Percentiles rank a stretch among this genome's conserved stretches.
Evolutionary conservation across 2,329 filamentous ascomycete species (phyloP).

Genomic region (Fusarium sp.): DNA sequence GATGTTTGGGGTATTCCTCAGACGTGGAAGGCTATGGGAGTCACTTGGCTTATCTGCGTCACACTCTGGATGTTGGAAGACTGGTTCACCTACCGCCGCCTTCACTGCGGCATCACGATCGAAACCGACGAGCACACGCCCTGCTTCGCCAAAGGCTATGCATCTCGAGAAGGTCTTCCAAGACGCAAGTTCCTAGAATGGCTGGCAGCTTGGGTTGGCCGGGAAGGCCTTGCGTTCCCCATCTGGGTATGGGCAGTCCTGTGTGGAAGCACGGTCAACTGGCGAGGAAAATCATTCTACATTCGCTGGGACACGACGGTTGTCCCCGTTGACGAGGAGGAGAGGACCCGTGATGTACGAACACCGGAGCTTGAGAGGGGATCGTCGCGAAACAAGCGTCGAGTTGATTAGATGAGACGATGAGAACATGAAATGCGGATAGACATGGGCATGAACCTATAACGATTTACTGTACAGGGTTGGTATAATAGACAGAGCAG

Average conservation of each 20-base stretch:
- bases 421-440: constrained; percentile 5
- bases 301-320: constrained; percentile 91
- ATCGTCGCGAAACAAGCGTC: constrained; percentile 42
- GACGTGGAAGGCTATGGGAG: constrained; percentile 77
- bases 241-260: constrained; percentile 93
- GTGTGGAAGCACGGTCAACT: constrained; percentile 88
- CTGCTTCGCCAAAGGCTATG: constrained; percentile 73
- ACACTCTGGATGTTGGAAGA: constrained; percentile 82
- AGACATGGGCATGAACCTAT: constrained; percentile 21
- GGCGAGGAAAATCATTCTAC: constrained; percentile 87
- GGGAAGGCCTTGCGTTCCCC: constrained; percentile 86
- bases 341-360: constrained; percentile 18
- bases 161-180: constrained; percentile 56
- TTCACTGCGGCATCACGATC: constrained; percentile 82
- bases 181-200: constrained; percentile 77
- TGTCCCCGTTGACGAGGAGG: constrained; percentile 54
- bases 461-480: constrained; percentile 22
- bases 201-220: constrained; percentile 86
- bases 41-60: constrained; percentile 78
- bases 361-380: constrained; percentile 48
- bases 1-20: constrained; percentile 67
- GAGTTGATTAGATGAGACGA: constrained; percentile 41
- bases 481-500: constrained; percentile 25
- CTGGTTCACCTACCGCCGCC: constrained; percentile 78
- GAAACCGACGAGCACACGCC: constrained; percentile 82